Conservation (phyloP, 1,284 basidiomycete genomes). For the Trametes sp. region DNA sequence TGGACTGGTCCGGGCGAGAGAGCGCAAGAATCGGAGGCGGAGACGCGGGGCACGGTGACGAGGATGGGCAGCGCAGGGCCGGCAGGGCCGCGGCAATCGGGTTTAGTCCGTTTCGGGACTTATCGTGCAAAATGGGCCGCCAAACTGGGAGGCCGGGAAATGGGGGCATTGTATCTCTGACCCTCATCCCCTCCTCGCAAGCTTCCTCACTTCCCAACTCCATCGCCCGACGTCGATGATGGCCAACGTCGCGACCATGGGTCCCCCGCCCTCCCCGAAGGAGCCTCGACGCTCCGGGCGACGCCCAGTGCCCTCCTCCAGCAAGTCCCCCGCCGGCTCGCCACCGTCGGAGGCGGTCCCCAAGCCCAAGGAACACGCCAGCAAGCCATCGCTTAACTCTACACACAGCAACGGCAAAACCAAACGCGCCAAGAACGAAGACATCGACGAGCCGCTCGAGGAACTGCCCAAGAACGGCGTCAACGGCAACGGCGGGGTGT, state of each 20-base stretch:
- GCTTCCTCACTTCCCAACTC: conserved; percentile 27
- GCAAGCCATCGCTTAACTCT: conserved; percentile 54
- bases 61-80: conserved; percentile 16
- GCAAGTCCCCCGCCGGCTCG: conserved; percentile 78
- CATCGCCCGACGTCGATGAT: conserved; percentile 32
- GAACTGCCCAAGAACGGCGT: conserved; percentile 54
- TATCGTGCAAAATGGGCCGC: conserved; percentile 23
- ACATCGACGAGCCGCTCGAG: conserved; percentile 67
- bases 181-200: conserved; percentile 27
- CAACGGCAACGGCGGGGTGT: conserved; percentile 51
- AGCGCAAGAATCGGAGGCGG: neutral
- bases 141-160: conserved; percentile 31
- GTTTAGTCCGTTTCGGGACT: conserved; percentile 20
- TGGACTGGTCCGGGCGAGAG: conserved; percentile 25
- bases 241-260: conserved; percentile 58
- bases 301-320: conserved; percentile 71
- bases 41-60: conserved; percentile 19
- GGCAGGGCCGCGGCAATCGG: conserved; percentile 15
- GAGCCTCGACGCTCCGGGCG: conserved; percentile 80
- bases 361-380: conserved; percentile 48
- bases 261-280: conserved; percentile 76
- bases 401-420: conserved; percentile 53
- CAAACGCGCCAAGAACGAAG: conserved; percentile 78
- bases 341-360: conserved; percentile 57
- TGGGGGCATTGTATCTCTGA: conserved; percentile 35